Conservation (phyloP, 345 rosid species). For the Citrus mangshanensis region DNA sequence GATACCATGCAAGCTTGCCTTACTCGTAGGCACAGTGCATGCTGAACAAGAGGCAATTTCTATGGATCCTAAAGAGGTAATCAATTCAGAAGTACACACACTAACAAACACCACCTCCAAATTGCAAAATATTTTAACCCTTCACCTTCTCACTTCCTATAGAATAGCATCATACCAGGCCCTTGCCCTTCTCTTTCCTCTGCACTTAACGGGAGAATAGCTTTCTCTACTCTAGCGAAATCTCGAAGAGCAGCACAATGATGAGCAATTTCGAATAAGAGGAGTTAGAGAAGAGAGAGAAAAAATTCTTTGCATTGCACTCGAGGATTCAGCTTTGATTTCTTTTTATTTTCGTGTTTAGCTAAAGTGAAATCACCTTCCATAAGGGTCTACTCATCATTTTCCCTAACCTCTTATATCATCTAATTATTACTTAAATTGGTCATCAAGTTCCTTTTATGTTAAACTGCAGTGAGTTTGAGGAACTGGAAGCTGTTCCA, state of each 20-base stretch:
- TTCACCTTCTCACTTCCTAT: no score
- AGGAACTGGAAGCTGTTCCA: slow-evolving; percentile 91
- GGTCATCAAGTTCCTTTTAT: not conserved
- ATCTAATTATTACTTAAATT: not conserved
- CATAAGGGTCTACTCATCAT: not conserved
- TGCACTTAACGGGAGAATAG: not conserved
- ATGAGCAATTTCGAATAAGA: not conserved
- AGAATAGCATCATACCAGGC: no score
- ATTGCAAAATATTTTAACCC: no score
- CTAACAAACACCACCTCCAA: no score
- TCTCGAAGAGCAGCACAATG: not conserved
- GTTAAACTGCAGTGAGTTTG: slow-evolving; percentile 66
- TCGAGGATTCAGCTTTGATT: not conserved
- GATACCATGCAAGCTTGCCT: no score
- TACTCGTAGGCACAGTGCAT: no score
- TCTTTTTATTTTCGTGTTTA: not conserved
- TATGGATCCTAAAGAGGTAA: no score
- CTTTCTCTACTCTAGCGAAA: not conserved
- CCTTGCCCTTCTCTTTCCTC: no score
- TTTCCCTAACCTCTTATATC: not conserved
- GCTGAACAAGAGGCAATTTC: no score
- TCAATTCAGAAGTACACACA: no score
- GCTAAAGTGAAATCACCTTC: not conserved
- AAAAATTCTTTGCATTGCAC: not conserved
- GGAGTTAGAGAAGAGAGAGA: not conserved